Conservation (phyloP, 2,329 filamentous ascomycete genomes). For the Dothistroma septosporum region DNA sequence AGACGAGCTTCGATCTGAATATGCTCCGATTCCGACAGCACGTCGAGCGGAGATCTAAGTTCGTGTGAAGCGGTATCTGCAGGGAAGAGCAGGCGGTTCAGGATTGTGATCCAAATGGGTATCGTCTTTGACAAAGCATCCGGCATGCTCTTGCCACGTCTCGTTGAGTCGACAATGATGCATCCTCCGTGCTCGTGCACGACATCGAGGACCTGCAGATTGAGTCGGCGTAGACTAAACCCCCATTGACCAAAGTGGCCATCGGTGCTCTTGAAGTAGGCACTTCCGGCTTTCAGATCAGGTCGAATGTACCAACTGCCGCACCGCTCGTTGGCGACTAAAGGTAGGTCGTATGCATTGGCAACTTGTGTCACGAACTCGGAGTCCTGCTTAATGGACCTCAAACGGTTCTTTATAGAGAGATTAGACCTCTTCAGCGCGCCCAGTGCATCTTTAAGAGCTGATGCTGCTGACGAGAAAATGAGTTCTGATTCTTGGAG, state of each 20-base stretch:
- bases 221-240: constrained; percentile 79
- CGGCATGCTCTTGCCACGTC: constrained; percentile 90
- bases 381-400: constrained; percentile 73
- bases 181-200: constrained; percentile 63
- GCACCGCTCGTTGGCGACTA: constrained; percentile 91
- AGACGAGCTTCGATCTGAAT: constrained; percentile 68
- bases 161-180: constrained; percentile 88
- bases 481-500: constrained; percentile 41
- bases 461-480: constrained; percentile 55
- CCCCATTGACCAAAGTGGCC: constrained; percentile 88
- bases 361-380: constrained; percentile 65
- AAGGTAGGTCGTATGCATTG: constrained; percentile 56
- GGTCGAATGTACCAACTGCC: constrained; percentile 89
- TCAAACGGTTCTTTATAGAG: constrained; percentile 74
- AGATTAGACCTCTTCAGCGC: constrained; percentile 73
- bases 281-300: constrained; percentile 61
- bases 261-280: constrained; percentile 98
- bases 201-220: constrained; percentile 71
- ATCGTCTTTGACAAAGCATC: constrained; percentile 92
- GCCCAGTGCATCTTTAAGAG: constrained; percentile 64
- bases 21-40: constrained; percentile 71
- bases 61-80: constrained; percentile 44
- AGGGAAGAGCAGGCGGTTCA: constrained; percentile 77
- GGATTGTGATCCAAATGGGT: constrained; percentile 85
- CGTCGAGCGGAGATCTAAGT: constrained; percentile 67